phyloP scores from a whole-genome alignment of 1,139 yeast genomes.

The Taiozyma sp. region DNA sequence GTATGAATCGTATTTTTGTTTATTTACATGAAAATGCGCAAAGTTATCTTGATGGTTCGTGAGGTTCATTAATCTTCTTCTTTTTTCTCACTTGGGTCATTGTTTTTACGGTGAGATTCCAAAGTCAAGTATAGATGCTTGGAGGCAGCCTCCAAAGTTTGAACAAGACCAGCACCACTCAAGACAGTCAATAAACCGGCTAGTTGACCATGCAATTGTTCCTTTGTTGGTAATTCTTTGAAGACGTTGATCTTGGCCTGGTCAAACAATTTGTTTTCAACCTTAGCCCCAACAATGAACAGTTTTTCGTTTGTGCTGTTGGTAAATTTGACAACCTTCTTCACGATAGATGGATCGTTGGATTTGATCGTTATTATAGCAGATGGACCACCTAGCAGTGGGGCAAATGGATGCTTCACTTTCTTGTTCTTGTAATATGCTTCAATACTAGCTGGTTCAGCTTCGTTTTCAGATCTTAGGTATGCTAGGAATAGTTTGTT shows the following conservation, averaged over 20 bases:
- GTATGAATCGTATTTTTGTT: background rate
- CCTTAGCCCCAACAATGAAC: slow-evolving; percentile 79
- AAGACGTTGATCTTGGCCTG: slow-evolving; percentile 52
- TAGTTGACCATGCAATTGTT: slow-evolving; percentile 73
- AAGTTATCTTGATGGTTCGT: background rate
- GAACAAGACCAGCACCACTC: slow-evolving; percentile 88
- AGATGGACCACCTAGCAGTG: slow-evolving; percentile 79
- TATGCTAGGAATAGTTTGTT: slow-evolving; percentile 70
- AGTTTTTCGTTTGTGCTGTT: slow-evolving; percentile 66
- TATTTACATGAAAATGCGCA: background rate
- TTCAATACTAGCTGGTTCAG: slow-evolving; percentile 71
- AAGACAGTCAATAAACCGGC: slow-evolving; percentile 79
- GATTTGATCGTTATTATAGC: slow-evolving; percentile 70
- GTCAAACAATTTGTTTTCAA: slow-evolving; percentile 58
- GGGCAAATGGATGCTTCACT: slow-evolving; percentile 59
- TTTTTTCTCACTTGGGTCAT: slow-evolving; percentile 16
- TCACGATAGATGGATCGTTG: slow-evolving; percentile 67
- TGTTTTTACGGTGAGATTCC: slow-evolving; percentile 44
- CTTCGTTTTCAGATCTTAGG: slow-evolving; percentile 61
- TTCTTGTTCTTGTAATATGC: slow-evolving; percentile 41
- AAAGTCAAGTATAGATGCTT: slow-evolving; percentile 69
- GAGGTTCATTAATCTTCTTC: slow-evolving; percentile 2
- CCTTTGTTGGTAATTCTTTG: slow-evolving; percentile 69
- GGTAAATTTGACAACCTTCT: slow-evolving; percentile 54
- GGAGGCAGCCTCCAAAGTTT: slow-evolving; percentile 68